These are phyloP conservation scores for Vitis rupestris DNA, from an alignment of 164 flowering plant species.

Conservation along the genomic window DNA sequence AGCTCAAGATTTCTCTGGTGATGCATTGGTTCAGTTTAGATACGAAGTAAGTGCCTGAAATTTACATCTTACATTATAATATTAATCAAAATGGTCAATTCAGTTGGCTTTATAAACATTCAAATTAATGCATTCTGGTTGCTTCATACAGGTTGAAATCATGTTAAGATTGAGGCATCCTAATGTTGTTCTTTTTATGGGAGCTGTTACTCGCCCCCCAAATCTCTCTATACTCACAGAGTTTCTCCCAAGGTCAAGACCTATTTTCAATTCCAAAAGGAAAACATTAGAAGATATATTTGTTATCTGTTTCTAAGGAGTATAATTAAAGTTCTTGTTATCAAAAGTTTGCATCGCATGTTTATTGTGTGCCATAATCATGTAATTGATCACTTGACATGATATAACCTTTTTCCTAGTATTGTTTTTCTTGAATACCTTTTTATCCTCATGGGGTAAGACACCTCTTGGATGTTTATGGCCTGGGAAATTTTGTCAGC, in stretches of 20 bases:
- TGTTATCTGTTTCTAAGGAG: too few relatives aligned
- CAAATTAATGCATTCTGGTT: conserved; percentile 12
- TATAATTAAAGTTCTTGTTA: too few relatives aligned
- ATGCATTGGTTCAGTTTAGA: conserved; percentile 82
- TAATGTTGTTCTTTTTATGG: conserved; percentile 99
- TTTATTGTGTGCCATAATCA: too few relatives aligned
- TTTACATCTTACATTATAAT: background rate
- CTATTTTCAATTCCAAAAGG: background rate
- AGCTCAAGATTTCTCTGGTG: conserved; percentile 87
- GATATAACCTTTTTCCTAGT: too few relatives aligned
- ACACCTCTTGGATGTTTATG: too few relatives aligned
- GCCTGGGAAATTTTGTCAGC: too few relatives aligned
- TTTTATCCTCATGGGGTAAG: too few relatives aligned
- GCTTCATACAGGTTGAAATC: conserved; percentile 63
- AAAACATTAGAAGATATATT: background rate
- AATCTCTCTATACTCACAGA: conserved; percentile 93
- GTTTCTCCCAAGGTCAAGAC: conserved; percentile 80
- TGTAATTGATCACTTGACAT: too few relatives aligned
- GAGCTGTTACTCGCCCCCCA: conserved; percentile 93
- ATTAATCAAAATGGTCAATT: background rate
- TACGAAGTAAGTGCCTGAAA: conserved; percentile 62
- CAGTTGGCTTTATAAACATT: background rate
- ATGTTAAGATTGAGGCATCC: conserved; percentile 97
- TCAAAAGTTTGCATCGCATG: too few relatives aligned
- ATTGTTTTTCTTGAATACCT: too few relatives aligned